Conservation (phyloP, 345 rosid species). For the Luvunga scandens region DNA sequence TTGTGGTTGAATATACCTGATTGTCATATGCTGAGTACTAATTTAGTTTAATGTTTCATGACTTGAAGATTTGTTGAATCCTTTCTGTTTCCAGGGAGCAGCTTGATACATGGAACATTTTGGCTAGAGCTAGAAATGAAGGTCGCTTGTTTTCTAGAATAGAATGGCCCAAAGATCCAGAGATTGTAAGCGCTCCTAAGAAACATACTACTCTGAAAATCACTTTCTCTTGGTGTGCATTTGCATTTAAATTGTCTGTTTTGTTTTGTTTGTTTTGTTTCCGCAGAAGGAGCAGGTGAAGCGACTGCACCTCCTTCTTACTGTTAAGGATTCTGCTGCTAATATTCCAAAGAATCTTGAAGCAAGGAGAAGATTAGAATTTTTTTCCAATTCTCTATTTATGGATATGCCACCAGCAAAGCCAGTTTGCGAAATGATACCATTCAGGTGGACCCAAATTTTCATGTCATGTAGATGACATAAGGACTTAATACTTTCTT, state of each 20-base stretch:
- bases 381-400: slow-evolving; percentile 86
- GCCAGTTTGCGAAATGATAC: slow-evolving; percentile 85
- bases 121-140: slow-evolving; percentile 84
- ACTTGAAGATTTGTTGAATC: slow-evolving; percentile 8
- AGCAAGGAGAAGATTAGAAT: slow-evolving; percentile 94
- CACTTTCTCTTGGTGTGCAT: slow-evolving; percentile 12
- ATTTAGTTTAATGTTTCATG: slow-evolving; percentile 5
- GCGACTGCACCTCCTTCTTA: slow-evolving; percentile 91
- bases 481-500: background rate
- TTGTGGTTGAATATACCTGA: slow-evolving; percentile 13
- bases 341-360: slow-evolving; percentile 97
- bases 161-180: slow-evolving; percentile 94
- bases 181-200: slow-evolving; percentile 53
- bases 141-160: slow-evolving; percentile 79
- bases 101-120: slow-evolving; percentile 92
- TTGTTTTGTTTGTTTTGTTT: slow-evolving; percentile 25
- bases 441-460: slow-evolving; percentile 57
- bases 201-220: background rate
- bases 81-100: slow-evolving; percentile 63
- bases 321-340: slow-evolving; percentile 90
- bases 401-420: slow-evolving; percentile 92
- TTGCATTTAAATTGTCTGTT: slow-evolving; percentile 11
- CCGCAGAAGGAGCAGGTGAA: slow-evolving; percentile 90
- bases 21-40: background rate
- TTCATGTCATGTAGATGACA: slow-evolving; percentile 6